A percentile compares a stretch with the other conserved stretches of the same genome.
phyloP scores from a whole-genome alignment of 176 grass and related monocot genomes.

The Aegilops bicornis region DNA sequence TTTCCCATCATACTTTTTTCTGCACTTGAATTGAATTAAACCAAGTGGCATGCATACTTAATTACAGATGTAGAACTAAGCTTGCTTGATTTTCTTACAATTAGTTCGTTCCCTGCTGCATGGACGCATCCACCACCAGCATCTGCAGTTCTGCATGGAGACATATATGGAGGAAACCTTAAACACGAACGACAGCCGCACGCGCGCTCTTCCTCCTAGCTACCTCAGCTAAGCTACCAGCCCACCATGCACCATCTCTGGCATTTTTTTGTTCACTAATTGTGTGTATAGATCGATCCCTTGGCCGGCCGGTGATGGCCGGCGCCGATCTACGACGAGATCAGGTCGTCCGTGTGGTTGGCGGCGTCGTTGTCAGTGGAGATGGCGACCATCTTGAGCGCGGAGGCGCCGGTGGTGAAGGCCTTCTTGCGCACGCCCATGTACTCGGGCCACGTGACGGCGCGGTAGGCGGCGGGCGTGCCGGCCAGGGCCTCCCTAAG shows the following conservation, averaged over 20 bases:
- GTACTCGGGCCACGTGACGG: conserved; percentile 92
- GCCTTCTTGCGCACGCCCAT: conserved; percentile 61
- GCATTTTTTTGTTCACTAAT: background rate
- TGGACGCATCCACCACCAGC: background rate
- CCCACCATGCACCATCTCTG: background rate
- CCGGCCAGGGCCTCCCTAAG: conserved; percentile 33
- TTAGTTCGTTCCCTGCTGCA: background rate
- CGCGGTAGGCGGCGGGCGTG: conserved; percentile 44
- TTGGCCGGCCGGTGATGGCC: conserved; percentile 6
- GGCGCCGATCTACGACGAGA: background rate
- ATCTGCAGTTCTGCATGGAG: background rate
- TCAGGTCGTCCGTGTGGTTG: too few species aligned
- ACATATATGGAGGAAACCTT: conserved; percentile 28
- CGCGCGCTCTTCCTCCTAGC: background rate
- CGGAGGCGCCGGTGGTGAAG: conserved; percentile 51
- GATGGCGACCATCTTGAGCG: conserved; percentile 53
- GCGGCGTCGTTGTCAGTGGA: background rate
- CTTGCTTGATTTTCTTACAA: background rate
- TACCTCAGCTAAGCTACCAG: background rate
- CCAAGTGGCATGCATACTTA: background rate
- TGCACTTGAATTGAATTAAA: background rate
- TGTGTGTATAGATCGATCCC: background rate
- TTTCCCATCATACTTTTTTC: background rate
- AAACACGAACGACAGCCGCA: conserved; percentile 23
- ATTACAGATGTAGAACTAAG: background rate